phyloP scores from a whole-genome alignment of 106 monocot genomes.

The Cymbidium sinense region DNA sequence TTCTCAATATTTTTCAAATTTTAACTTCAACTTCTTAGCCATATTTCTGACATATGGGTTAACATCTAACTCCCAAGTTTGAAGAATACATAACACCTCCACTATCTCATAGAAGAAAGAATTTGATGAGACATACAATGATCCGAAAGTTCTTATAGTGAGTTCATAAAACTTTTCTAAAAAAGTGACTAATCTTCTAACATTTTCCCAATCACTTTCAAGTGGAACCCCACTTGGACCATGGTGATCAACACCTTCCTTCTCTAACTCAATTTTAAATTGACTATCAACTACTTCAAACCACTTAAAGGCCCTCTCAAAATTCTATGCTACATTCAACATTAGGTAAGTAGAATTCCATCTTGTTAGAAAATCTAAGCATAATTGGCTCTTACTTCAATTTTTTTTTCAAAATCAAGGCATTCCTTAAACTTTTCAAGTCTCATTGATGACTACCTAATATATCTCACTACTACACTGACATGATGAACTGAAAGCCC shows the following conservation, averaged over 20 bases:
- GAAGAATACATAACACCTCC: neutral
- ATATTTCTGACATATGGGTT: neutral
- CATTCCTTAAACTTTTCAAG: too few relatives aligned
- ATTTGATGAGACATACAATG: neutral
- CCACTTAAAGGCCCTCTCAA: constrained; percentile 10
- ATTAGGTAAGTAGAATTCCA: too few relatives aligned
- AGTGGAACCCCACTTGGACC: neutral
- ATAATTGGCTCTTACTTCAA: too few relatives aligned
- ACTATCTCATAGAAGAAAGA: constrained; percentile 4
- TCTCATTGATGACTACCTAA: too few relatives aligned
- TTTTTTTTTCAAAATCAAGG: too few relatives aligned
- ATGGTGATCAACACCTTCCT: neutral
- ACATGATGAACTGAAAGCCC: too few relatives aligned
- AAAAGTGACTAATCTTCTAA: neutral
- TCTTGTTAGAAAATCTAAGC: too few relatives aligned
- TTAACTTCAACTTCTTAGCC: constrained; percentile 10
- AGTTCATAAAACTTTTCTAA: constrained; percentile 2
- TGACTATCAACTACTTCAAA: neutral
- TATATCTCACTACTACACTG: too few relatives aligned
- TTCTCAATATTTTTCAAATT: constrained; percentile 5
- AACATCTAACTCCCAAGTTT: neutral
- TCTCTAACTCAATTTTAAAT: neutral
- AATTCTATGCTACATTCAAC: constrained; percentile 1
- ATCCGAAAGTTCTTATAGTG: neutral
- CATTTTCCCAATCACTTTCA: too few relatives aligned